Evolutionary conservation across 1,284 basidiomycete species (phyloP).

Genomic region (Microbotryum silenes-acaulis): DNA sequence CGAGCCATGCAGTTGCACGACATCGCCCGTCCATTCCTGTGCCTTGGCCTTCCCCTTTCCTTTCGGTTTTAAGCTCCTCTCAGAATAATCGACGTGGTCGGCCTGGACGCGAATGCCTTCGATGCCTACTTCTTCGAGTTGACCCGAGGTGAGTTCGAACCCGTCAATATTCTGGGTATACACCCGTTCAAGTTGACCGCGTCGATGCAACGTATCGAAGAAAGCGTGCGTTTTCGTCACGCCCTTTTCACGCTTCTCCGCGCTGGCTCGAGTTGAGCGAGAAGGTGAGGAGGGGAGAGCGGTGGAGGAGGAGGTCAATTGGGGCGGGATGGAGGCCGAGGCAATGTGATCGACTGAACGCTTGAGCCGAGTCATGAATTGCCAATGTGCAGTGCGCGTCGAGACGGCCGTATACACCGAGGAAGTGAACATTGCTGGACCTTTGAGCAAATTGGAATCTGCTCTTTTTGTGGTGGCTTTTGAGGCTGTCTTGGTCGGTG

Average conservation of each 20-base stretch:
- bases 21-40: constrained; percentile 17
- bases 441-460: too few species aligned
- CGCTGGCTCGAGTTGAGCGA: constrained; percentile 47
- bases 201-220: constrained; percentile 13
- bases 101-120: constrained; percentile 2
- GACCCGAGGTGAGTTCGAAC: constrained; percentile 16
- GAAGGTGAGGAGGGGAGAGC: background rate
- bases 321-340: constrained; percentile 12
- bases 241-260: constrained; percentile 71
- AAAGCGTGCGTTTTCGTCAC: constrained; percentile 21
- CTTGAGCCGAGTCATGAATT: constrained; percentile 59
- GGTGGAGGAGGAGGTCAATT: background rate
- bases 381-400: too few species aligned
- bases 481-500: too few species aligned
- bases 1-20: constrained; percentile 21
- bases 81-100: too few species aligned
- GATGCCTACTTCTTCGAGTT: constrained; percentile 6
- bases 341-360: constrained; percentile 8
- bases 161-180: constrained; percentile 29
- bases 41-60: constrained; percentile 20
- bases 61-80: background rate
- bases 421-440: constrained; percentile 44
- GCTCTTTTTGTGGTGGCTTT: too few species aligned
- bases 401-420: constrained; percentile 54
- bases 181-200: constrained; percentile 8